These are phyloP conservation scores for Teunomyces stri DNA, from an alignment of 805 yeast species.

Conservation along the genomic window DNA sequence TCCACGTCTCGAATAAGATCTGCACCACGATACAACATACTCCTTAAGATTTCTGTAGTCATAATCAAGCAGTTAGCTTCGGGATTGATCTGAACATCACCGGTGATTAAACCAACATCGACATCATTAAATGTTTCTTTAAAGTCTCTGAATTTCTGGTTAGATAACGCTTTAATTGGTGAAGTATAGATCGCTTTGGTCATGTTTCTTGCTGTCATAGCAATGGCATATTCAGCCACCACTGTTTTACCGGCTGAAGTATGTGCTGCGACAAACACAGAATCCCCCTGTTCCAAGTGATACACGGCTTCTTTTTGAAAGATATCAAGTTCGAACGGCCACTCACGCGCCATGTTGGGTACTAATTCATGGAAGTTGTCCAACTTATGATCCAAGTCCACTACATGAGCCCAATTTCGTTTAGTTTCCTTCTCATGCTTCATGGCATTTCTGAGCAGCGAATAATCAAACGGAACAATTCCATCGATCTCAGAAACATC, in stretches of 20 bases:
- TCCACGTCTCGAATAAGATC: conserved; percentile 96
- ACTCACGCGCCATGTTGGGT: conserved; percentile 87
- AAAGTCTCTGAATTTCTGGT: conserved; percentile 88
- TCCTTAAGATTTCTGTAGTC: conserved; percentile 95
- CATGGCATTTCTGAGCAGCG: conserved; percentile 20
- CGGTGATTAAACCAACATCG: conserved; percentile 93
- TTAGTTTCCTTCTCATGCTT: conserved; percentile 30
- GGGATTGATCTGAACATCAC: conserved; percentile 96
- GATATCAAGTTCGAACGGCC: conserved; percentile 94
- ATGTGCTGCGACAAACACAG: conserved; percentile 98
- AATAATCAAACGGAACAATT: conserved; percentile 34
- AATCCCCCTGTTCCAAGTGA: conserved; percentile 95
- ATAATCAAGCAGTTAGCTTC: conserved; percentile 94
- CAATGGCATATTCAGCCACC: conserved; percentile 97
- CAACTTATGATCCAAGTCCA: conserved; percentile 78
- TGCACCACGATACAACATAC: conserved; percentile 95
- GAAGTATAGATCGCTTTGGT: conserved; percentile 96
- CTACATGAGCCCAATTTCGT: conserved; percentile 92
- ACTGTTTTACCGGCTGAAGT: conserved; percentile 99
- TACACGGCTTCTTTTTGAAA: conserved; percentile 97
- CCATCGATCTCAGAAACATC: conserved; percentile 49
- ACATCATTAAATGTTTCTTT: conserved; percentile 72
- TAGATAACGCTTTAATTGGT: conserved; percentile 87
- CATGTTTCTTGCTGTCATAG: conserved; percentile 94
- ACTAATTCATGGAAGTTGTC: conserved; percentile 84